These are phyloP conservation scores for Mycena latifolia DNA, from an alignment of 768 basidiomycete species.

Conservation along the genomic window DNA sequence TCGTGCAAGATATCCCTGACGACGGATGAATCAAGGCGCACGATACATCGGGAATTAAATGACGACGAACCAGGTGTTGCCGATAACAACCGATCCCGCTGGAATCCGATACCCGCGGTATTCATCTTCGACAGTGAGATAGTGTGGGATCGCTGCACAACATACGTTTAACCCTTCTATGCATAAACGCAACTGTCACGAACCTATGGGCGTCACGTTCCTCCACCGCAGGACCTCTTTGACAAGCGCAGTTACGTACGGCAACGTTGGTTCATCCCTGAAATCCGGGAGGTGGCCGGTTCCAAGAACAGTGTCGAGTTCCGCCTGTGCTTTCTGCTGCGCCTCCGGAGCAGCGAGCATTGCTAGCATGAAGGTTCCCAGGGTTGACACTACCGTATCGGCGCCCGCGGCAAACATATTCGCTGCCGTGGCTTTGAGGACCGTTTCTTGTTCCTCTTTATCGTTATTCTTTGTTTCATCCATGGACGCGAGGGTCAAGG, in stretches of 20 bases:
- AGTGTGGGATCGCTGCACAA: background rate
- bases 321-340: background rate
- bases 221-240: background rate
- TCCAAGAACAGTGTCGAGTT: background rate
- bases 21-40: background rate
- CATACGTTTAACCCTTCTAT: background rate
- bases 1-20: background rate
- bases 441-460: background rate
- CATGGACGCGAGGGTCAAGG: background rate
- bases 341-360: background rate
- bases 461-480: background rate
- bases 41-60: background rate
- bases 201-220: background rate
- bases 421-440: background rate
- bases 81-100: too few relatives aligned
- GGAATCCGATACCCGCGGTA: background rate
- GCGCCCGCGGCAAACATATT: background rate
- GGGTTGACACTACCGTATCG: background rate
- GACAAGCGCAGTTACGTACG: background rate
- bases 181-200: background rate
- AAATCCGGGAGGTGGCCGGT: background rate
- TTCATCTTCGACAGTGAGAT: background rate
- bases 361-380: background rate
- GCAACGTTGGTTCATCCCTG: background rate
- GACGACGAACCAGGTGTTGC: background rate